phyloP scores from a whole-genome alignment of 202 grass and related monocot species.

The Cymbopogon flexuosus region DNA sequence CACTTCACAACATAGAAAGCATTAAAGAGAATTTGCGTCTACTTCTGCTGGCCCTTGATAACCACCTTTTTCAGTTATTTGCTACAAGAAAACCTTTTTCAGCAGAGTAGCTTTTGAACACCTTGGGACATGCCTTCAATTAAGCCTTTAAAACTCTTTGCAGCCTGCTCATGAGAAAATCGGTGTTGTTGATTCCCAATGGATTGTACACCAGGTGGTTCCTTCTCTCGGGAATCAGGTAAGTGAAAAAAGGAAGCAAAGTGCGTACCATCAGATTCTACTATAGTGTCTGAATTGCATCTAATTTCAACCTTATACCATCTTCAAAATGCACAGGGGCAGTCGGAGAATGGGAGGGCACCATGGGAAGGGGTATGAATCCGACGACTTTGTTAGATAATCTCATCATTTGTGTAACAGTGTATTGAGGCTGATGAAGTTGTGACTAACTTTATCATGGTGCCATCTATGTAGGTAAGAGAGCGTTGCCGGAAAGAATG shows the following conservation, averaged over 20 bases:
- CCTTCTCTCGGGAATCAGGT: conserved; percentile 96
- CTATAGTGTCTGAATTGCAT: background rate
- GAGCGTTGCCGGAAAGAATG: conserved; percentile 83
- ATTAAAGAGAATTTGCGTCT: conserved; percentile 3
- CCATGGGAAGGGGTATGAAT: conserved; percentile 80
- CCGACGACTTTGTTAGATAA: background rate
- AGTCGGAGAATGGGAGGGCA: conserved; percentile 56
- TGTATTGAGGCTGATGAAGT: background rate
- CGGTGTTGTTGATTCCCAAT: conserved; percentile 96
- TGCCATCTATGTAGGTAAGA: conserved; percentile 45
- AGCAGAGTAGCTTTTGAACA: background rate
- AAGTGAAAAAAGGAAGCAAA: background rate
- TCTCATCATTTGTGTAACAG: background rate
- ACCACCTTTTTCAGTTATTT: background rate
- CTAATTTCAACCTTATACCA: background rate
- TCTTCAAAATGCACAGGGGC: conserved; percentile 52
- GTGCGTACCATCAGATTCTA: background rate
- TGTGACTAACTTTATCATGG: background rate
- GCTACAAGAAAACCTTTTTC: background rate
- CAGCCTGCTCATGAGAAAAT: conserved; percentile 95
- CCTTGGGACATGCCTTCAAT: background rate
- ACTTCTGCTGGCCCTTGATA: background rate
- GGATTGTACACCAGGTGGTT: conserved; percentile 86
- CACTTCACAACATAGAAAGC: background rate
- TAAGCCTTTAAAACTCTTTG: conserved; percentile 25